Base-by-base conservation (phyloP, 148 eudicot species). In the Persicaria tinctoria region DNA sequence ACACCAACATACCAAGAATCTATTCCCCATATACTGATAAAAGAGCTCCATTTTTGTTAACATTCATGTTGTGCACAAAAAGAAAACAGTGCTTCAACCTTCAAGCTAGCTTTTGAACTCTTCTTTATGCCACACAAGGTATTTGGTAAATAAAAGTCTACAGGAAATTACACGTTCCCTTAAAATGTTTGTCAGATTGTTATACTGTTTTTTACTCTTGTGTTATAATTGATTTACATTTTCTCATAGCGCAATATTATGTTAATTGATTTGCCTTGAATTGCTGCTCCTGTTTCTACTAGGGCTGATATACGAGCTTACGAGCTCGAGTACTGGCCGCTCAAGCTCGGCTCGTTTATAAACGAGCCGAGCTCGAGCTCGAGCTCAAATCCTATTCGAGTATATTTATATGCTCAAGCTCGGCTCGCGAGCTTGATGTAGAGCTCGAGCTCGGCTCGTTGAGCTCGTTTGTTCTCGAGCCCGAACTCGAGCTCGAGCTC, bases 221-320 rank as follows among this genome's bases (percentile, higher is more conserved):
- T 20, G 23, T 20, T 20, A 20, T 20, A 20, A 20, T 20, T 20
- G 23, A 20, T 20, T 20, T 20, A 20, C 23, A 20, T 20, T 20
- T 18, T n/a, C 5, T 27, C 3, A 10, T 63, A 5, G 38, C 18
- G 3, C 2, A 38, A 73, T 73, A 27, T 77, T 70, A 23, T 4
- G 18, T 4, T 64, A 13, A 64, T 41, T 8, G 41, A 8, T 64
- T 38, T 14, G n/a, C 10, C 20, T 20, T 64, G 68, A n/a, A 38
- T 45, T 85, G 76, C 90, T 88, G 99, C 59, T 95, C 75, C 70
- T 95, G 80, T 80, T 92, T 46, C 87, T 85, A 3, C 73, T 95
- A n/a, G n/a, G n/a, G n/a, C n/a, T n/a, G n/a, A n/a, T n/a, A n/a
- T n/a, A n/a, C n/a, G n/a, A n/a, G n/a, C n/a, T n/a, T n/a, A n/a